Evolutionary conservation across 306 rosid genomes (phyloP), one percentile per base, ranked within the genome.

Genomic region (Quercus robur): DNA sequence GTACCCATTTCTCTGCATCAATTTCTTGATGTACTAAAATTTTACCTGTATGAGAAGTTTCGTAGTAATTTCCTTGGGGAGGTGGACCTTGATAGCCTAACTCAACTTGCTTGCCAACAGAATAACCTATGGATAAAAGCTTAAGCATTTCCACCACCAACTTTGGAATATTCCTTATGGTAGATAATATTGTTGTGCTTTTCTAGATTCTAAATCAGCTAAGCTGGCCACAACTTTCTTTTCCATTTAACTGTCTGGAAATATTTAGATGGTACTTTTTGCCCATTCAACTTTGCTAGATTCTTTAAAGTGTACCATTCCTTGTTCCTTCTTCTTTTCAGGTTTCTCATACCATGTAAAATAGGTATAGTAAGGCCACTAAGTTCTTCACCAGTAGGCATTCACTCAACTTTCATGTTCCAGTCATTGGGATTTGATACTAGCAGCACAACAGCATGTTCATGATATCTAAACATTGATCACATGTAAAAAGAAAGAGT

Each of bases 61-160:
- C 30, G 20, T 80, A 56, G 76, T 71, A 5, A 35, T 10, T 75
- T 76, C 76, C 33, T 35, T 68, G 19, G 73, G 62, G 52, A 68
- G 35, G 30, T 52, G 71, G 76, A 35, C 58, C 63, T 46, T 25
- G 66, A 75, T 38, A 21, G 54, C 28, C 25, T n/a, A n/a, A 68
- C 72, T 68, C 21, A 46, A 23, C 61, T 46, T 71, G 72, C 35
- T 49, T 71, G 21, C 75, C 3, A 7, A 55, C 35, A 75, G 26
- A 75, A 25, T 38, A 59, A 69, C 54, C 33, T 12, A 78, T 54
- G 17, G 57, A 38, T 51, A 9, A 83, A 58, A 63, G 33, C 5
- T 62, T 56, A 56, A 66, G 20, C 71, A 80, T 80, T 80, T 59
- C 11, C 69, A 18, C 54, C 72, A 70, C 52, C 35, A 68, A 68